These are phyloP conservation scores for Xylaria flabelliformis DNA, from an alignment of 495 filamentous ascomycete genomes.

Conservation along the genomic window DNA sequence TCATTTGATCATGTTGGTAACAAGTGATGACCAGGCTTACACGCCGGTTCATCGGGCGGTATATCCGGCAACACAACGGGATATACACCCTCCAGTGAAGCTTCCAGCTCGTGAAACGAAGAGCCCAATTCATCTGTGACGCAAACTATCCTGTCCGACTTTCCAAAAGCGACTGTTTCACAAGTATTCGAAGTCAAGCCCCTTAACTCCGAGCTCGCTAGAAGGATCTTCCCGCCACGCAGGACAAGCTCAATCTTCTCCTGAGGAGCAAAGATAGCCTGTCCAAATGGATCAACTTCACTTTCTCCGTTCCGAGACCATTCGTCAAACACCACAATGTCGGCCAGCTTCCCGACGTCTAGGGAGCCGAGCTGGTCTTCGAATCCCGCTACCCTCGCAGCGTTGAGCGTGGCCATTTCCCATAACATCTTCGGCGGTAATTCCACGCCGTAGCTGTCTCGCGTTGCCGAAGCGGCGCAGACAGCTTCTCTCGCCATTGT, in stretches of 20 bases:
- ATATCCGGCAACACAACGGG: slow-evolving; percentile 27
- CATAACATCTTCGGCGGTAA: slow-evolving; percentile 20
- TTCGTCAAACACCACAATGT: slow-evolving; percentile 16
- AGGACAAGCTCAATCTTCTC: slow-evolving; percentile 27
- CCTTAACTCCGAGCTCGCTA: slow-evolving; percentile 10
- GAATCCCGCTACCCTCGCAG: slow-evolving; percentile 25
- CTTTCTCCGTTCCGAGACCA: not conserved
- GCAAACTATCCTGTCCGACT: slow-evolving; percentile 7
- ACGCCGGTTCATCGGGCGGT: slow-evolving; percentile 27
- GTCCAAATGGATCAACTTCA: slow-evolving; percentile 3
- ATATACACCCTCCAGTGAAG: slow-evolving; percentile 24
- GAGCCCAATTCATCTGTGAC: slow-evolving; percentile 24
- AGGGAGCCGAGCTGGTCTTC: slow-evolving; percentile 23
- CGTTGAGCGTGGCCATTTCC: slow-evolving; percentile 32
- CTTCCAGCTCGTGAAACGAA: slow-evolving; percentile 25
- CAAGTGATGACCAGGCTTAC: slow-evolving; percentile 16
- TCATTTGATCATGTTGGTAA: not conserved
- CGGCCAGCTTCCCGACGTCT: slow-evolving; percentile 24
- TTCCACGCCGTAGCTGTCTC: slow-evolving; percentile 7
- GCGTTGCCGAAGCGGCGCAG: slow-evolving; percentile 20
- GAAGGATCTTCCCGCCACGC: slow-evolving; percentile 23
- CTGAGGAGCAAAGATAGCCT: slow-evolving; percentile 26
- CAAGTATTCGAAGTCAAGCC: slow-evolving; percentile 10
- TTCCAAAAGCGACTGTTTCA: slow-evolving; percentile 13
- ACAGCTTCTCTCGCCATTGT: slow-evolving; percentile 30